These are phyloP conservation scores for Serendipita indica DNA, from an alignment of 768 basidiomycete genomes.

Conservation along the genomic window DNA sequence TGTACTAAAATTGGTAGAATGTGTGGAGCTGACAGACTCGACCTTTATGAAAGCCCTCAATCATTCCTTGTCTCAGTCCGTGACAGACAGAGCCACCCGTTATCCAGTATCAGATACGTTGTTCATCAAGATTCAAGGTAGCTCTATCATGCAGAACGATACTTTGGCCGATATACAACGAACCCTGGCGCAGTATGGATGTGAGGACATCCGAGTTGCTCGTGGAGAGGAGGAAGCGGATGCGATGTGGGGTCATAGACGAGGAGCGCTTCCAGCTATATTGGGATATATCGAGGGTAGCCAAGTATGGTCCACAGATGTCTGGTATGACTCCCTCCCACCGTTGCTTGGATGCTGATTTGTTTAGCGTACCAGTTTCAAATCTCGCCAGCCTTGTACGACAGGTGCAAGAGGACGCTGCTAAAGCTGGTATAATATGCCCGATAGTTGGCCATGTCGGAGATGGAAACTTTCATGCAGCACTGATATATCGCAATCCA, in stretches of 20 bases:
- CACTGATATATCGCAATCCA: constrained; percentile 26
- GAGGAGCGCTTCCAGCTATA: constrained; percentile 27
- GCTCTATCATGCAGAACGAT: constrained; percentile 22
- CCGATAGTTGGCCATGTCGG: constrained; percentile 33
- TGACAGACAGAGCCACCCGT: constrained; percentile 16
- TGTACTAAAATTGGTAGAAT: constrained; percentile 18
- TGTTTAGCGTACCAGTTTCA: constrained; percentile 10
- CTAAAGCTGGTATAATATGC: constrained; percentile 26
- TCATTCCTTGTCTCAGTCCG: constrained; percentile 14
- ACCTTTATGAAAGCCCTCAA: constrained; percentile 23
- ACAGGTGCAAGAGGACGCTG: constrained; percentile 32
- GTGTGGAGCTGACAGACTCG: constrained; percentile 29
- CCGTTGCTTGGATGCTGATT: constrained; percentile 15
- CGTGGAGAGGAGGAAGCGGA: constrained; percentile 24
- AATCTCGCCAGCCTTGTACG: constrained; percentile 15
- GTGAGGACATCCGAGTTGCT: constrained; percentile 24
- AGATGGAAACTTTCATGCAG: constrained; percentile 32
- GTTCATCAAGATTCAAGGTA: constrained; percentile 31
- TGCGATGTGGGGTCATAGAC: constrained; percentile 26
- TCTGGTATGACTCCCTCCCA: constrained; percentile 34
- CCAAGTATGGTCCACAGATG: constrained; percentile 27
- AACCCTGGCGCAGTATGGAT: constrained; percentile 25
- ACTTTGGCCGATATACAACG: constrained; percentile 21
- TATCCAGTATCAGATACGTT: constrained; percentile 24
- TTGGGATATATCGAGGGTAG: constrained; percentile 21